Base-by-base conservation (phyloP, 2,329 filamentous ascomycete genomes). In the Corniculantispora saksenae region DNA sequence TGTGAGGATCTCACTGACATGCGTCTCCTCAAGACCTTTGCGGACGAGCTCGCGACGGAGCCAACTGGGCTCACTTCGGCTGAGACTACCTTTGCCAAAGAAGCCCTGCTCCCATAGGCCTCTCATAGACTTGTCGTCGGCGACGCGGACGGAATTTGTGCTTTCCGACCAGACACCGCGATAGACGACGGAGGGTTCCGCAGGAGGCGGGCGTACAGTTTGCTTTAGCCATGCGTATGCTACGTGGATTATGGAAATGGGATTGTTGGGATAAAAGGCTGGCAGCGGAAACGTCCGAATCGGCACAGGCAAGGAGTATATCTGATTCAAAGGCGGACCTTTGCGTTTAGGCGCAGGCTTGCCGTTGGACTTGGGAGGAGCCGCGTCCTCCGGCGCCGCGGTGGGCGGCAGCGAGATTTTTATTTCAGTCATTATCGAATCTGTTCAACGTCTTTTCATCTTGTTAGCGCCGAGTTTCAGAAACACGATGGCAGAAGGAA, bases 101-200 rank as follows among this genome's bases (percentile, higher is more conserved):
- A 99, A 99, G 6, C 95, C 95, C 80, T 96, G 92, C 77, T 97
- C 92, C 95, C 96, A 99, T 27, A 99, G 79, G 1, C 90, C 92
- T 63, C 91, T 85, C 67, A 96, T 89, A 3, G 92, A 89, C 63
- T 84, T 83, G 29, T 88, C 82, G 75, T 97, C 90, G 21, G 88
- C 92, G 64, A 99, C 84, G 74, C 97, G 92, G 19, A 99, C 86
- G 0, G 93, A 95, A 35, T 89, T 87, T 3, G 93, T 96, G 64
- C 90, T 86, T 1, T 86, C 79, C n/a, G 93, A 94, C 83, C 94
- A 97, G 69, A 90, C 86, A 59, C 90, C 94, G 57, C 85, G 81
- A 74, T 95, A 90, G 50, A 88, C 79, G 45, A 86, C 79, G 13
- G 85, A 81, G 6, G 88, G 85, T 73, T 93, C 90, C 17, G 84